These are phyloP conservation scores for Cyclostephanos tholiformis DNA, from an alignment of 108 stramenopile genomes.

Conservation along the genomic window DNA sequence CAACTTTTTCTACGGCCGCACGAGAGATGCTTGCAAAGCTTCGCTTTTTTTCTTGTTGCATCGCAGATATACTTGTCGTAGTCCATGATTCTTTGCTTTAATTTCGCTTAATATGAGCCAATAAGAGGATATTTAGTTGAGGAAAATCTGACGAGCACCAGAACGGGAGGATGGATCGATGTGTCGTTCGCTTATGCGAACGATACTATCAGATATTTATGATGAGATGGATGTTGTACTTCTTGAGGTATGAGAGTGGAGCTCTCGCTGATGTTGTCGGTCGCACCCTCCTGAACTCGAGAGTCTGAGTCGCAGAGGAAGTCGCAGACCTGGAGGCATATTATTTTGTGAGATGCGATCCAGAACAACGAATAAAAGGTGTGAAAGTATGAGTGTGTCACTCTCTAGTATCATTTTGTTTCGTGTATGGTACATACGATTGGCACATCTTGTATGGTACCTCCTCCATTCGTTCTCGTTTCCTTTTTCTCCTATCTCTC, in stretches of 20 bases:
- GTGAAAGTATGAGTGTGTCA: too few relatives aligned
- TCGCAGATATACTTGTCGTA: neutral
- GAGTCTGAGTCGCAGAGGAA: too few relatives aligned
- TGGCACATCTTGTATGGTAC: too few relatives aligned
- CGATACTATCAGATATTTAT: neutral
- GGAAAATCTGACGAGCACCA: neutral
- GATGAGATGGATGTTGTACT: neutral
- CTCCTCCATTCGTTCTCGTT: too few relatives aligned
- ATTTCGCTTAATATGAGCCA: neutral
- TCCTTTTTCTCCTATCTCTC: too few relatives aligned
- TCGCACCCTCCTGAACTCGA: too few relatives aligned
- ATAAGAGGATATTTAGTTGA: neutral
- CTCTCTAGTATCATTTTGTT: too few relatives aligned
- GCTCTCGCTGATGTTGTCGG: neutral
- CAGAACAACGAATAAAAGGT: too few relatives aligned
- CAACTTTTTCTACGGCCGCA: slow-evolving; percentile 19
- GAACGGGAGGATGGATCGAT: neutral
- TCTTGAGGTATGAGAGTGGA: neutral
- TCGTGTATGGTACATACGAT: too few relatives aligned
- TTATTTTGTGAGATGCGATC: too few relatives aligned
- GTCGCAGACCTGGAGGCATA: too few relatives aligned
- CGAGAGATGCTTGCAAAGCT: slow-evolving; percentile 5
- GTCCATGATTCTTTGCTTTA: neutral
- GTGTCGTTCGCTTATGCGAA: neutral
- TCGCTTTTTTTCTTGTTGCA: neutral